A percentile compares a stretch with the other conserved stretches of the same genome.
These are phyloP conservation scores for Suillus occidentalis DNA, from an alignment of 768 basidiomycete genomes.

Conservation along the genomic window DNA sequence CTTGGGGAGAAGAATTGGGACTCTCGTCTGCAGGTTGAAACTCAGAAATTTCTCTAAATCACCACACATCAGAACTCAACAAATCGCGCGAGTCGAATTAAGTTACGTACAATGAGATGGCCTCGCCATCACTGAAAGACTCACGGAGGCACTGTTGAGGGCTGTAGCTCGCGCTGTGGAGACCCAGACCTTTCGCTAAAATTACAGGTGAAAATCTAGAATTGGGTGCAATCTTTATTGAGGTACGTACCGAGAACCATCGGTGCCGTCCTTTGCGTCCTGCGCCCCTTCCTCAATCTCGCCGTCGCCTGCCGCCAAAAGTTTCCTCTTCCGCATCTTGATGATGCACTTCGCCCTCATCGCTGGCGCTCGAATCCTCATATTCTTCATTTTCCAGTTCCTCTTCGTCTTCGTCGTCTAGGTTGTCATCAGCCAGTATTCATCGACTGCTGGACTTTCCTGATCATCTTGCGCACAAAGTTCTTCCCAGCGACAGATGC, in stretches of 20 bases:
- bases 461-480: constrained; percentile 28
- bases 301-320: neutral
- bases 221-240: neutral
- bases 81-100: neutral
- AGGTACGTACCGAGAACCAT: neutral
- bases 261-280: neutral
- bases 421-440: neutral
- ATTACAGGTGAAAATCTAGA: neutral
- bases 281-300: neutral
- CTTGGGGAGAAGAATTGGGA: neutral
- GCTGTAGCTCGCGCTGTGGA: neutral
- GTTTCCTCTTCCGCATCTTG: neutral
- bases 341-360: constrained; percentile 2
- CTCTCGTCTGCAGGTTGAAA: neutral
- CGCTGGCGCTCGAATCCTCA: constrained; percentile 2
- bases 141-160: neutral
- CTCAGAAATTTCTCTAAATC: neutral
- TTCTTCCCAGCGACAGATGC: constrained; percentile 26
- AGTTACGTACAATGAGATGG: neutral
- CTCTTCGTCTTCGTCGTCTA: neutral
- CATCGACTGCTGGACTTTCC: constrained; percentile 17
- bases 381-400: neutral
- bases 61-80: neutral
- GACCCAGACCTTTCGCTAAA: neutral
- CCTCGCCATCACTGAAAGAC: neutral